These are phyloP conservation scores for Acacia melanoxylon DNA, from an alignment of 306 rosid species.

Conservation along the genomic window DNA sequence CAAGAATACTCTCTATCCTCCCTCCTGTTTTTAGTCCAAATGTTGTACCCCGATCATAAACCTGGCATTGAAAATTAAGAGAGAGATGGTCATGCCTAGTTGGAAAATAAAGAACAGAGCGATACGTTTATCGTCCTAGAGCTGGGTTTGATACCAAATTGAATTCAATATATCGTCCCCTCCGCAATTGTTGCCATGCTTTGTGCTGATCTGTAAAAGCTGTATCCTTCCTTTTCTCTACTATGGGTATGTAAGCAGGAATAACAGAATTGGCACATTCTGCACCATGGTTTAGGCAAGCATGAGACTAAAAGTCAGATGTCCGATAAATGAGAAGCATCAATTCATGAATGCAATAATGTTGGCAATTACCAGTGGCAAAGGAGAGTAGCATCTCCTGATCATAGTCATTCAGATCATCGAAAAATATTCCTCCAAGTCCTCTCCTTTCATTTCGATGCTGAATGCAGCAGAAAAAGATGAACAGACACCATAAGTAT, in stretches of 20 bases:
- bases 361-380: constrained; percentile 71
- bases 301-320: constrained; percentile 21
- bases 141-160: constrained; percentile 65
- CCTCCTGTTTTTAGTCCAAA: constrained; percentile 99
- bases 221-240: constrained; percentile 85
- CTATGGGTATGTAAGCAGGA: constrained; percentile 89
- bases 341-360: constrained; percentile 3
- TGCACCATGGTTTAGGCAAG: constrained; percentile 39
- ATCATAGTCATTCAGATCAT: constrained; percentile 90
- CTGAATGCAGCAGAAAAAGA: constrained; percentile 47
- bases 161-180: constrained; percentile 96
- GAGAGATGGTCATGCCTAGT: constrained; percentile 13
- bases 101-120: not conserved
- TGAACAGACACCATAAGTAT: constrained; percentile 24
- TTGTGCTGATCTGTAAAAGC: constrained; percentile 79
- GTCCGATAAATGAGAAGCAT: constrained; percentile 4
- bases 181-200: constrained; percentile 94
- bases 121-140: not conserved
- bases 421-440: constrained; percentile 97
- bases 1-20: constrained; percentile 97
- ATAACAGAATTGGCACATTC: constrained; percentile 95
- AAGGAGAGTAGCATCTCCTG: constrained; percentile 99
- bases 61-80: constrained; percentile 44
- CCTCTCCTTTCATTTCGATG: constrained; percentile 96
- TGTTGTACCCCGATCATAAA: constrained; percentile 95